These are phyloP conservation scores for Begonia loranthoides DNA, from an alignment of 306 rosid species.

Conservation along the genomic window DNA sequence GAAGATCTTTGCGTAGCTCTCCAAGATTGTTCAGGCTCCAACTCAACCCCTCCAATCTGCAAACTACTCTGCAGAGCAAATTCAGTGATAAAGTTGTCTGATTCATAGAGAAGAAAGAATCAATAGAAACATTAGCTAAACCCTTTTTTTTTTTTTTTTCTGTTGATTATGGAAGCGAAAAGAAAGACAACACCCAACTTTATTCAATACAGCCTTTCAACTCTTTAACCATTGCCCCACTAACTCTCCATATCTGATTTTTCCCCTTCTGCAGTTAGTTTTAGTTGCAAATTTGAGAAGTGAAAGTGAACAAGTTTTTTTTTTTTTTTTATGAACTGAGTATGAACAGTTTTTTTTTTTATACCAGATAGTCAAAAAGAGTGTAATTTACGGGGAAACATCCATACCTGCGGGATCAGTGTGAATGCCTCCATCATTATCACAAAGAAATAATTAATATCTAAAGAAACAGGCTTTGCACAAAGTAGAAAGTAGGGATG, in stretches of 20 bases:
- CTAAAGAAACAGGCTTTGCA: too few species aligned
- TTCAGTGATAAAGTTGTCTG: conserved; percentile 1
- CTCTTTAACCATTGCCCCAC: conserved; percentile 63
- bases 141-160: too few species aligned
- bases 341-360: too few species aligned
- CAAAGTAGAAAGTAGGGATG: too few species aligned
- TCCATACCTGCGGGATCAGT: conserved; percentile 61
- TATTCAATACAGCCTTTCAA: conserved; percentile 80
- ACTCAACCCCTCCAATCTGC: conserved; percentile 62
- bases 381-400: conserved; percentile 44
- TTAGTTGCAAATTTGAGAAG: too few species aligned
- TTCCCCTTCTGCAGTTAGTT: too few species aligned
- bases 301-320: too few species aligned
- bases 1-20: conserved; percentile 76
- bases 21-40: conserved; percentile 79
- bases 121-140: too few species aligned
- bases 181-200: too few species aligned
- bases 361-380: background rate
- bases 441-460: background rate
- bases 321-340: too few species aligned
- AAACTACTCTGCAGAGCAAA: conserved; percentile 7
- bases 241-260: background rate
- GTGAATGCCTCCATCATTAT: conserved; percentile 83
- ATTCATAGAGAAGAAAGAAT: too few species aligned
- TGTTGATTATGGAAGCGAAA: too few species aligned